Percentiles rank a stretch among this genome's conserved stretches.
Evolutionary conservation across 176 grass and related monocot genomes (phyloP).

Genomic region (Zoysia pacifica): DNA sequence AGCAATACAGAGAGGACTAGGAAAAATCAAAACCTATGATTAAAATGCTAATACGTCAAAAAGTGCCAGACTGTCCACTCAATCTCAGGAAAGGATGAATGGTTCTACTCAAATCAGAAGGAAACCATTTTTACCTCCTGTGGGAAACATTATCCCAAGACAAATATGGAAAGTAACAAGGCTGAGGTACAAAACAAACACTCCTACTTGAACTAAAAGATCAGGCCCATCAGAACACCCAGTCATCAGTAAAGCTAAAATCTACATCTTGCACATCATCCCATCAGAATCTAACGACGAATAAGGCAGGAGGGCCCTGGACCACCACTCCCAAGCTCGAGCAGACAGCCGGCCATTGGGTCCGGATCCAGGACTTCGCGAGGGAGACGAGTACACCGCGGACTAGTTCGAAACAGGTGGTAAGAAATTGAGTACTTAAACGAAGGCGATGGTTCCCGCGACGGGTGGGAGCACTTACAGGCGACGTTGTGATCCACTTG

Average conservation of each 20-base stretch:
- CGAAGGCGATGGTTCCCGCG: not conserved
- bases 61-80: not conserved
- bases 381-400: not conserved
- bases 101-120: not conserved
- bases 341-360: not conserved
- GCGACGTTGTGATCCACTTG: conserved; percentile 38
- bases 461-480: conserved; percentile 49
- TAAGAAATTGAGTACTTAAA: not conserved
- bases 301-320: not conserved
- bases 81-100: not conserved
- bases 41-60: not conserved
- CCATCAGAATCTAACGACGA: not conserved
- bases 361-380: conserved; percentile 1
- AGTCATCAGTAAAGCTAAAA: conserved; percentile 12
- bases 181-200: conserved; percentile 1
- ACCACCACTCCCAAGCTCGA: not conserved
- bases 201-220: not conserved
- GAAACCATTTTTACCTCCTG: not conserved
- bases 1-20: not conserved
- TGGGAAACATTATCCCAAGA: not conserved
- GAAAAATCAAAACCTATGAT: not conserved
- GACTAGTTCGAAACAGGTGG: not conserved
- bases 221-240: not conserved
- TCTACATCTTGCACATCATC: not conserved
- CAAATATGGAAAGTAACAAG: conserved; percentile 19